phyloP scores from a whole-genome alignment of 148 eudicot genomes.

The Agrostemma githago region DNA sequence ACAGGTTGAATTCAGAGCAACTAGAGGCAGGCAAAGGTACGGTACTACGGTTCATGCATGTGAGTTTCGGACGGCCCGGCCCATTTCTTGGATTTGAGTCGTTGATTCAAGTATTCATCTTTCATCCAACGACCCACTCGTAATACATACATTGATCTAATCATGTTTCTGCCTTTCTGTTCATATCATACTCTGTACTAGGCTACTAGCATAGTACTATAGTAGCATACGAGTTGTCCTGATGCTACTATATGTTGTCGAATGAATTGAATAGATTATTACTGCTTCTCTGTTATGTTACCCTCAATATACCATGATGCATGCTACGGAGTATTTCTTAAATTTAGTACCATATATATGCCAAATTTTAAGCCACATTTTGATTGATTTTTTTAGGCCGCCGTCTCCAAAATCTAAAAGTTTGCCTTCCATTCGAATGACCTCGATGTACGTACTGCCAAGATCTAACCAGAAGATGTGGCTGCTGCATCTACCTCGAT shows the following conservation, averaged over 20 bases:
- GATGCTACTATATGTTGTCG: background rate
- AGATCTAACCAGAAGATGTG: background rate
- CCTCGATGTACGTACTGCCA: background rate
- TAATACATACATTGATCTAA: too few relatives aligned
- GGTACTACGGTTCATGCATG: background rate
- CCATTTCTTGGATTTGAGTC: background rate
- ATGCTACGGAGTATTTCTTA: too few relatives aligned
- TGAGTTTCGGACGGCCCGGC: background rate
- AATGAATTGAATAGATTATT: background rate
- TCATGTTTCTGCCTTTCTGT: too few relatives aligned
- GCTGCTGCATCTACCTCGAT: background rate
- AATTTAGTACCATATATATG: too few relatives aligned
- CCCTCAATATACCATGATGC: background rate
- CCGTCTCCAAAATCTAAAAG: too few relatives aligned
- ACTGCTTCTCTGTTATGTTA: background rate
- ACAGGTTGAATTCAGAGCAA: background rate
- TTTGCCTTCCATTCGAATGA: too few relatives aligned
- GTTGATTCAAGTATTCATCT: too few relatives aligned
- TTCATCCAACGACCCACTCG: too few relatives aligned
- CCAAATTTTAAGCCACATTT: background rate
- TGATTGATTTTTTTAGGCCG: too few relatives aligned
- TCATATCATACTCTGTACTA: background rate
- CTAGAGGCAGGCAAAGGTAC: background rate
- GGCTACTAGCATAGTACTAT: too few relatives aligned
- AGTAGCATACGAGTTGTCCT: background rate